Evolutionary conservation across 1,139 yeast species (phyloP).

Genomic region (Nakaseomyces nivariensis): DNA sequence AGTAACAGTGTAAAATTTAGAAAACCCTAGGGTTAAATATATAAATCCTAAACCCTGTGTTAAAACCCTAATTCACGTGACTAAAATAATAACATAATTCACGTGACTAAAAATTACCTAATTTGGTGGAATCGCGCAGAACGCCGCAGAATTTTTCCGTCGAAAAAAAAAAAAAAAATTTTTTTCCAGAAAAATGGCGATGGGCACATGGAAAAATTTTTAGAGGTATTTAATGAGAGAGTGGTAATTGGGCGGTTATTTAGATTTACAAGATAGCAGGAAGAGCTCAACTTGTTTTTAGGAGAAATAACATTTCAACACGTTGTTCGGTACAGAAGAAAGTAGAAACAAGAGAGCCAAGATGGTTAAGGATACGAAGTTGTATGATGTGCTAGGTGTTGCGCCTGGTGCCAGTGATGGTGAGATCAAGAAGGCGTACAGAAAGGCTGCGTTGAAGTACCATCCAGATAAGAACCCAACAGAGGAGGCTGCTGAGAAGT

Average conservation of each 20-base stretch:
- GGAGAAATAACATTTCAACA: background rate
- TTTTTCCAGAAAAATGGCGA: background rate
- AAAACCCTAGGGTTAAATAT: no score
- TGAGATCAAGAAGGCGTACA: slow-evolving; percentile 90
- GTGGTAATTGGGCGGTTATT: no score
- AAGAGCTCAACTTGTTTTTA: no score
- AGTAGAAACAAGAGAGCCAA: slow-evolving; percentile 8
- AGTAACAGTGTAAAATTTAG: no score
- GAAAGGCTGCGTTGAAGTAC: slow-evolving; percentile 82
- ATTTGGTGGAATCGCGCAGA: slow-evolving; percentile 5
- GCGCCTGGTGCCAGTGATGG: slow-evolving; percentile 65
- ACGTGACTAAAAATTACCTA: background rate
- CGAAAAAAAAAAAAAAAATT: background rate
- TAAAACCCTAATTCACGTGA: background rate
- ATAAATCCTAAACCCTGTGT: background rate
- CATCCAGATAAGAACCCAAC: slow-evolving; percentile 94
- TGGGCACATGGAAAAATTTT: background rate
- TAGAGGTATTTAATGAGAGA: no score
- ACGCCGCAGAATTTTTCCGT: background rate
- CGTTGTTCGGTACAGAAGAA: background rate
- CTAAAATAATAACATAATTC: no score
- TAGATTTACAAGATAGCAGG: no score
- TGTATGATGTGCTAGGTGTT: slow-evolving; percentile 80
- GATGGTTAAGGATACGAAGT: slow-evolving; percentile 88
- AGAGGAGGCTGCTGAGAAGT: slow-evolving; percentile 90